Percentiles rank a stretch among this genome's conserved stretches.
phyloP scores from a whole-genome alignment of 202 grass and related monocot species.

The Schoenoplectus triqueter region DNA sequence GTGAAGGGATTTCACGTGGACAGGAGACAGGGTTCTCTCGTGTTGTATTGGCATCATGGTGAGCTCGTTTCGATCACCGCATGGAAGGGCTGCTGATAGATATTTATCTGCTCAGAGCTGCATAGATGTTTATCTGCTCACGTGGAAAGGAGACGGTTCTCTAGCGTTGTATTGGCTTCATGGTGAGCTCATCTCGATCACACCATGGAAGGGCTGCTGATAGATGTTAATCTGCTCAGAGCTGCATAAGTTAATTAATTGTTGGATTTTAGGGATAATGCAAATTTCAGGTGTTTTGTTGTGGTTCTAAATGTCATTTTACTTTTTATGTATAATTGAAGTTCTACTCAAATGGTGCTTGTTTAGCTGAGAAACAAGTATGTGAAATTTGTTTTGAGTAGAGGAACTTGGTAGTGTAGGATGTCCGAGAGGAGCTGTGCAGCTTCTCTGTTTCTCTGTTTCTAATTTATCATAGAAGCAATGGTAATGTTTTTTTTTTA shows the following conservation, averaged over 20 bases:
- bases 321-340: constrained; percentile 46
- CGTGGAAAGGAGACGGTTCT: too few relatives aligned
- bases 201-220: constrained; percentile 72
- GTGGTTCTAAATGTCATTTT: constrained; percentile 51
- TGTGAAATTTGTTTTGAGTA: constrained; percentile 34
- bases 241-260: constrained; percentile 40
- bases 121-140: too few relatives aligned
- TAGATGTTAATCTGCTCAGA: constrained; percentile 10
- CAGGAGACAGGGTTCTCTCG: constrained; percentile 63
- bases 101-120: neutral
- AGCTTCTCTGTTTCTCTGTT: constrained; percentile 35
- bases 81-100: constrained; percentile 62
- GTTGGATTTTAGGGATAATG: constrained; percentile 60
- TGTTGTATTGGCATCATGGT: constrained; percentile 72
- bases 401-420: constrained; percentile 33
- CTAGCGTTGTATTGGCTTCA: constrained; percentile 66
- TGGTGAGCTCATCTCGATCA: constrained; percentile 70
- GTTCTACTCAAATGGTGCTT: constrained; percentile 39
- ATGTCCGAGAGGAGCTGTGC: constrained; percentile 31
- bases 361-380: constrained; percentile 29
- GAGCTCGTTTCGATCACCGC: constrained; percentile 74
- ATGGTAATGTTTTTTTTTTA: constrained; percentile 32
- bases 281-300: constrained; percentile 56
- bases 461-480: constrained; percentile 27
- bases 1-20: constrained; percentile 78